These are phyloP conservation scores for Pythium phragmitis DNA, from an alignment of 352 stramenopile species.

Conservation along the genomic window DNA sequence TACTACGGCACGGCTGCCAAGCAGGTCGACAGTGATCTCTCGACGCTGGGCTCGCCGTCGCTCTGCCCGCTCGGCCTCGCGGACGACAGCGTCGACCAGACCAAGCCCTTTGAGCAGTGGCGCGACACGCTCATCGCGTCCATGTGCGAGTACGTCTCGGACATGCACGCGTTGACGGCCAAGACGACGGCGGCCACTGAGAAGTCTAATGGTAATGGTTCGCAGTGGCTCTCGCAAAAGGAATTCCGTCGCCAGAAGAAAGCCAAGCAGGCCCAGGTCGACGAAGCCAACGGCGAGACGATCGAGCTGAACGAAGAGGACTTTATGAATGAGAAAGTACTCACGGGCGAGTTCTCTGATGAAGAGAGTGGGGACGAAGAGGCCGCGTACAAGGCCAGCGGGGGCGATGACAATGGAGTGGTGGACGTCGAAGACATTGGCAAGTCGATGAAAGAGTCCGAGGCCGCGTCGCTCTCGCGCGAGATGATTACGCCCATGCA, in stretches of 20 bases:
- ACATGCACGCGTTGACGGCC: constrained; percentile 28
- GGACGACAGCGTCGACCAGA: constrained; percentile 85
- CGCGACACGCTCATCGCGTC: constrained; percentile 73
- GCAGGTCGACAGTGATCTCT: constrained; percentile 61
- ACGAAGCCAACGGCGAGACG: constrained; percentile 47
- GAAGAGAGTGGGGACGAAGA: constrained; percentile 55
- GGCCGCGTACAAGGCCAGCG: constrained; percentile 20
- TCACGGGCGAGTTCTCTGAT: constrained; percentile 69
- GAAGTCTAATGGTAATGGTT: constrained; percentile 7
- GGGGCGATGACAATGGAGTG: constrained; percentile 44
- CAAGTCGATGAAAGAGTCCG: constrained; percentile 83
- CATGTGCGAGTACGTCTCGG: constrained; percentile 75
- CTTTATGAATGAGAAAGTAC: constrained; percentile 82
- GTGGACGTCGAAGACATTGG: constrained; percentile 88
- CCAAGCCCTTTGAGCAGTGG: constrained; percentile 80
- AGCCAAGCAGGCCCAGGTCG: constrained; percentile 56
- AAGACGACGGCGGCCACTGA: constrained; percentile 13
- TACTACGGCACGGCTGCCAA: constrained; percentile 82
- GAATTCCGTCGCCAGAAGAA: constrained; percentile 85
- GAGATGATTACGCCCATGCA: constrained; percentile 97
- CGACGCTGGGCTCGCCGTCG: constrained; percentile 54
- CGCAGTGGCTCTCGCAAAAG: constrained; percentile 77
- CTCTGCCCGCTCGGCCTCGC: constrained; percentile 65
- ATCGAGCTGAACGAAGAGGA: constrained; percentile 82
- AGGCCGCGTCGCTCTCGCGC: constrained; percentile 58